These are phyloP conservation scores for Blastocystis sp. DNA, from an alignment of 352 stramenopile species.

Conservation along the genomic window DNA sequence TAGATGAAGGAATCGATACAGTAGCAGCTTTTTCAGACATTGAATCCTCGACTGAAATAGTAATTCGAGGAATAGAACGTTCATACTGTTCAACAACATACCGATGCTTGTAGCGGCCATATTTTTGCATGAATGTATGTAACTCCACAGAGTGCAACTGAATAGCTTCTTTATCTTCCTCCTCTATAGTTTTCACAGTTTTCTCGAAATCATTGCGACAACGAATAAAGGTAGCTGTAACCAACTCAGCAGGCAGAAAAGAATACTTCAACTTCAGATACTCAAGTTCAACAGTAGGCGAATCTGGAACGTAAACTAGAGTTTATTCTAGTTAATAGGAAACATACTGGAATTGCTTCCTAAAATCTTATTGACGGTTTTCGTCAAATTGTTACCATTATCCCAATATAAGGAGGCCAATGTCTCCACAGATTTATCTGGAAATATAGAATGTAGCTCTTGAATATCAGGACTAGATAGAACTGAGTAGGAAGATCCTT, in stretches of 20 bases:
- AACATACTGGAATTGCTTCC: background rate
- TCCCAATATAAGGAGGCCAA: constrained; percentile 22
- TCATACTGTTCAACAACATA: background rate
- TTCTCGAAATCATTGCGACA: background rate
- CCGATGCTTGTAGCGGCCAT: constrained; percentile 4
- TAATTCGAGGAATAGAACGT: background rate
- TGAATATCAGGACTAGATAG: constrained; percentile 24
- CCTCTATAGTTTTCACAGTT: background rate
- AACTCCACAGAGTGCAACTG: background rate
- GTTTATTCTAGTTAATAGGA: background rate
- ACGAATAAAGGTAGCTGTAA: constrained; percentile 7
- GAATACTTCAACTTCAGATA: constrained; percentile 41
- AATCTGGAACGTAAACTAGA: constrained; percentile 1
- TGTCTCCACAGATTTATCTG: background rate
- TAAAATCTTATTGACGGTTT: constrained; percentile 43
- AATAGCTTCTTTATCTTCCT: background rate
- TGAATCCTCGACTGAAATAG: background rate
- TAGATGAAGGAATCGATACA: background rate
- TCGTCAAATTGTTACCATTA: background rate
- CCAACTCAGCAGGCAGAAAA: constrained; percentile 17
- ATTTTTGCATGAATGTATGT: background rate
- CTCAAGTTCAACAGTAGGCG: background rate
- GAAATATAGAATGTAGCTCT: constrained; percentile 29
- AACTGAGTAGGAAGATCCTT: background rate
- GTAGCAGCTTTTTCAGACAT: background rate